Conservation (phyloP, 805 yeast species). For the Hanseniaspora lachancei region DNA sequence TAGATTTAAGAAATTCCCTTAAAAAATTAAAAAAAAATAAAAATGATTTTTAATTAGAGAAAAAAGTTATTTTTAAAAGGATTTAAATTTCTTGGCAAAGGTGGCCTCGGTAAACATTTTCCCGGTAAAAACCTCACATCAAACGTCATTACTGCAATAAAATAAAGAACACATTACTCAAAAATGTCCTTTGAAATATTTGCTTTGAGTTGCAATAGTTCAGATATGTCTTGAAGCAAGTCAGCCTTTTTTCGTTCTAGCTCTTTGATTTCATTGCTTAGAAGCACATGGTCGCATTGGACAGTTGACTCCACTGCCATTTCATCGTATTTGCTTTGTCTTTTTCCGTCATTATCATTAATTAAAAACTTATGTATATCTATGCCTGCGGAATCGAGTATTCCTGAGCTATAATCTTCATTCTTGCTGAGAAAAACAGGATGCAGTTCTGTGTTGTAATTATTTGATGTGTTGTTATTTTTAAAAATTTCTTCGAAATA, state of each 20-base stretch:
- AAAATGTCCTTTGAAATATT: neutral
- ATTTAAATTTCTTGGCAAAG: neutral
- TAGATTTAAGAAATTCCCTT: neutral
- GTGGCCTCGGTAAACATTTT: neutral
- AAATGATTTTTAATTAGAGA: neutral
- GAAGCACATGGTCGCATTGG: neutral
- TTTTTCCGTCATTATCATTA: neutral
- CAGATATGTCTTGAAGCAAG: neutral
- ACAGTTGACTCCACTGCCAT: neutral
- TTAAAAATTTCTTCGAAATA: neutral
- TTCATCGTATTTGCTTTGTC: neutral
- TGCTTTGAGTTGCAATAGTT: neutral
- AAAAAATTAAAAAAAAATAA: neutral
- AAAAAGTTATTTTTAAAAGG: neutral
- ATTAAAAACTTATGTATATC: neutral
- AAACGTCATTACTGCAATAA: neutral
- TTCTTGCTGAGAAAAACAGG: neutral
- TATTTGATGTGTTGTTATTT: neutral
- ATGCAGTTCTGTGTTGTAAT: neutral
- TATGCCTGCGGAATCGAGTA: neutral
- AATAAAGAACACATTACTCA: neutral
- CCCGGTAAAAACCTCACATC: neutral
- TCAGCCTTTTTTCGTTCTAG: constrained; percentile 1
- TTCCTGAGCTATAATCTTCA: neutral
- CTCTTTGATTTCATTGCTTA: neutral